Base-by-base conservation (phyloP, 1,284 basidiomycete genomes). In the Naganishia albida region DNA sequence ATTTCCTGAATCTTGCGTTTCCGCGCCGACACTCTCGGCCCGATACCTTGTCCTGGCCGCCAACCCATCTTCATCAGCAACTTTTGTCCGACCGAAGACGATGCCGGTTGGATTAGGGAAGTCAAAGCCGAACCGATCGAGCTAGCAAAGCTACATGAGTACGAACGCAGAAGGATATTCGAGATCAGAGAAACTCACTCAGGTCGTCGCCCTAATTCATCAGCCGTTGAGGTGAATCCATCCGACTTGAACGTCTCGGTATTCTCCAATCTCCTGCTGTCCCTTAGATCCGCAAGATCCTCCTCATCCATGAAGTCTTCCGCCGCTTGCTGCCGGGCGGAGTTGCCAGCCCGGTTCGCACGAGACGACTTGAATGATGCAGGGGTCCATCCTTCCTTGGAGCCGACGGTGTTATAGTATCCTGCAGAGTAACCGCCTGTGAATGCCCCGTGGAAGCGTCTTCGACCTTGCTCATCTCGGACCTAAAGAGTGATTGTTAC, bases 221-320 rank as follows among this genome's bases (percentile, higher is more conserved):
- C 81, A 66, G 84, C 81, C 0, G 85, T 85, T 0, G 84, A 85
- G 8, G 83, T 86, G 1, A 84, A 79, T 20, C 86, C 85, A 86
- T 89, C 78, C 39, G 46, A 44, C 25, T 68, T 69, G 67, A 80
- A 80, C 0, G 73, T 76, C 2, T 78, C 76, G 2, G 77, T 80
- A 60, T 77, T 78, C 73, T 91, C 88, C 10, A 95, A 77, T 51
- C 85, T 85, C 69, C 87, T 83, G 70, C 85, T 85, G 54, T 91
- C 89, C 44, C 83, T 85, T 67, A 89, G 77, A 68, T 91, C 90
- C 43, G 87, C 85, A n/a, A 95, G 80, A 77, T 97, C 95, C 79
- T 99, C 96, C 50, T 97, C 95, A 79, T 99, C 95, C 95, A 99
- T 99, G 77, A 93, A 98, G 76, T 98, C 95, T 75, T 97, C 91